Evolutionary conservation across 139 green algal species (phyloP).

Genomic region (Volvox reticuliferus): DNA sequence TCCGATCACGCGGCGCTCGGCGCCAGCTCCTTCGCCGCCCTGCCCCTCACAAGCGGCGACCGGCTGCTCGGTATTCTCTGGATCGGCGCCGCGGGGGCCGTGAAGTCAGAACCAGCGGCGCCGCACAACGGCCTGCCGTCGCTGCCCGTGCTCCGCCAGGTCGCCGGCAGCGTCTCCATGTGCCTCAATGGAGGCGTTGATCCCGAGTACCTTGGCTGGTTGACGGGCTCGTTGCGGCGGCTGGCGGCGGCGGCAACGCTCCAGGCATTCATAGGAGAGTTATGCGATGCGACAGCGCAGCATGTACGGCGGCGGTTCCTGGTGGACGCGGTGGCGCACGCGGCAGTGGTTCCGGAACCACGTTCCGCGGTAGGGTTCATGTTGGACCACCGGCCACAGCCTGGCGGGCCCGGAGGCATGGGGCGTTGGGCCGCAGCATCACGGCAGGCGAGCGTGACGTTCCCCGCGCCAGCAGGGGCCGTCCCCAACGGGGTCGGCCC

Average conservation of each 20-base stretch:
- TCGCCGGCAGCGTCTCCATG: not conserved
- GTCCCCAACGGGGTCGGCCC: not conserved
- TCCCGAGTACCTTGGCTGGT: constrained; percentile 22
- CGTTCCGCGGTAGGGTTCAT: constrained; percentile 15
- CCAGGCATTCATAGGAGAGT: constrained; percentile 37
- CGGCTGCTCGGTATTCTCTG: constrained; percentile 19
- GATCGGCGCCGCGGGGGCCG: not conserved
- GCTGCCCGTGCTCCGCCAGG: not conserved
- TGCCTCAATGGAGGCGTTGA: constrained; percentile 27
- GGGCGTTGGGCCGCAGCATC: constrained; percentile 8
- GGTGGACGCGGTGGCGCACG: constrained; percentile 21
- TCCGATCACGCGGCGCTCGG: not conserved
- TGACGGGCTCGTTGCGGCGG: constrained; percentile 12
- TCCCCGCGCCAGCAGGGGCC: not conserved
- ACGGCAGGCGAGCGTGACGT: constrained; percentile 15
- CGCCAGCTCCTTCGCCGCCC: constrained; percentile 22
- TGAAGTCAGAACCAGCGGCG: not conserved
- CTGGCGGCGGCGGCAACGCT: constrained; percentile 27
- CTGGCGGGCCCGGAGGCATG: constrained; percentile 7
- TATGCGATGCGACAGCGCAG: constrained; percentile 28
- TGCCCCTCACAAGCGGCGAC: constrained; percentile 22
- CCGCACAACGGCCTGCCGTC: not conserved
- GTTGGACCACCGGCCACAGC: constrained; percentile 26
- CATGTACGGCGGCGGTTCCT: constrained; percentile 39
- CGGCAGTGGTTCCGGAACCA: constrained; percentile 22